phyloP scores from a whole-genome alignment of 306 rosid genomes.

The Vigna nakashimae region DNA sequence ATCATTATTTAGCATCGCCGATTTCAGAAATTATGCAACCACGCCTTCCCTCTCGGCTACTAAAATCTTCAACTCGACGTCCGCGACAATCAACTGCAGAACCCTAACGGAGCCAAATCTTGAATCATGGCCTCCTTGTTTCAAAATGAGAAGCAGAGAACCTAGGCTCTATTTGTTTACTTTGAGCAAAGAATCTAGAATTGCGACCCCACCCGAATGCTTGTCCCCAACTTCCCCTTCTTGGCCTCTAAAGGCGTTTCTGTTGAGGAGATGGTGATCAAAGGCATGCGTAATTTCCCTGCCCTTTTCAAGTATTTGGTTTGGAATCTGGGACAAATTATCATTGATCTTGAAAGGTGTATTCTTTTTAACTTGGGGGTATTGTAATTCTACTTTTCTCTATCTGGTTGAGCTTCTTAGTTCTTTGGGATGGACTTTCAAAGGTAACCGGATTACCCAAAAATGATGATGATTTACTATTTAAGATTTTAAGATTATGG shows the following conservation, averaged over 20 bases:
- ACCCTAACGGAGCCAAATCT: constrained; percentile 62
- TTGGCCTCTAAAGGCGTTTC: too few species aligned
- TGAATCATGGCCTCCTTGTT: constrained; percentile 53
- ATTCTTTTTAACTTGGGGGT: neutral
- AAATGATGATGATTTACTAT: neutral
- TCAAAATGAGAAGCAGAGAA: constrained; percentile 62
- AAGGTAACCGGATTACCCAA: neutral
- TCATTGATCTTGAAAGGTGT: constrained; percentile 7
- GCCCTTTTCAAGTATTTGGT: neutral
- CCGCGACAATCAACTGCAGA: constrained; percentile 54
- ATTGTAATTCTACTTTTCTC: neutral
- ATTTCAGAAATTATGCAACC: constrained; percentile 55
- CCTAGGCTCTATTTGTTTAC: constrained; percentile 46
- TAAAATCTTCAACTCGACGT: constrained; percentile 55
- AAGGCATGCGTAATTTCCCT: neutral
- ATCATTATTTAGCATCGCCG: constrained; percentile 55
- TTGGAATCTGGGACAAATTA: neutral
- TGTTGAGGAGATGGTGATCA: neutral
- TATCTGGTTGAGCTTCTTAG: constrained; percentile 11
- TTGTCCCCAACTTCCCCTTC: too few species aligned
- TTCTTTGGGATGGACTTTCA: neutral
- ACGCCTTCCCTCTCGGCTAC: constrained; percentile 66
- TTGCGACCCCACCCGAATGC: too few species aligned
- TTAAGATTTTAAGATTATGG: constrained; percentile 1
- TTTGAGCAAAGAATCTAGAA: constrained; percentile 40